Evolutionary conservation across 164 flowering plant genomes (phyloP), one percentile per base, ranked within the genome.

Genomic region (Berberis thunbergii): DNA sequence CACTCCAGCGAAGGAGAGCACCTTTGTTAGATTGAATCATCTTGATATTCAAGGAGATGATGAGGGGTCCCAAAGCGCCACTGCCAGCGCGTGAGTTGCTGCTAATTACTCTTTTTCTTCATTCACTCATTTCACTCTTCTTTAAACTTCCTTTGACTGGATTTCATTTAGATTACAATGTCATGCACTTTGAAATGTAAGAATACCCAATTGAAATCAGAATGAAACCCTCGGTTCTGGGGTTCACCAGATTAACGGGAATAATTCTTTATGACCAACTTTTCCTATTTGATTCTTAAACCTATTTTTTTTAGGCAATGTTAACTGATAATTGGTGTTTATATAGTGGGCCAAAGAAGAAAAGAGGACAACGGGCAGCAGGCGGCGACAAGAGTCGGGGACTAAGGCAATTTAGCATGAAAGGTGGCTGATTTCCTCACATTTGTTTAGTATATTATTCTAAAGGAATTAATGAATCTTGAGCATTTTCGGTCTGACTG

Each of bases 381-480:
- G 94, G 86, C 60, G 84, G 78, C 52, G 98, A 93, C 74, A 93
- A 93, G 78, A 84, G 79, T 73, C 94, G 97, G 74, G 98, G 98
- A 64, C 89, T 93, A 41, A 89, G 98, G 6, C 97, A 90, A 72
- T 90, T 93, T 72, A 93, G 98, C 81, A 86, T 88, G 96, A 90
- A 83, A 89, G 97, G 98, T 92, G 59, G 43, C 50, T 0, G 2
- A 26, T 61, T 41, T 6, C 46, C 12, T 9, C 64, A 40, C 7
- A 9, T 49, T 43, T 49, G 8, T 38, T 7, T 43, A 4, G 10
- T 58, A 6, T 56, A 5, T 4, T 55, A 13, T 55, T 39, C 42
- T 26, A 26, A 9, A 4, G 12, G 5, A 42, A 8, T 45, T 56
- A 50, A 26, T 5, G 12, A 40, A 42, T 39, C 26, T 7, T n/a